A percentile compares a stretch with the other conserved stretches of the same genome.
Conservation (phyloP, 2,329 filamentous ascomycete species). For the Trichoderma asperellum region DNA sequence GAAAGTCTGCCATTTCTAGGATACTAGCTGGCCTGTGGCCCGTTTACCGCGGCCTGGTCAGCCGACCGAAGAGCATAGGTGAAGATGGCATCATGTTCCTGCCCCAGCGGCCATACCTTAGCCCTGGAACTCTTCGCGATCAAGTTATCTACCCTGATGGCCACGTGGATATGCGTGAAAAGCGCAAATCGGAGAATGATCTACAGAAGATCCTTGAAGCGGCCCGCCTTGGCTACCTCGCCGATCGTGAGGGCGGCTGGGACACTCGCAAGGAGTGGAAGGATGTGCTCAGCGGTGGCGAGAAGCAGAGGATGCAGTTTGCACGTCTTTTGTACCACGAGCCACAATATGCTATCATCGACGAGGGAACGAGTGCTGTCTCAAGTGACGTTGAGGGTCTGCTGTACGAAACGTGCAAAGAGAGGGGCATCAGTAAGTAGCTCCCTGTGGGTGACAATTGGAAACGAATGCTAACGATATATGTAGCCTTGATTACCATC, state of each 20-base stretch:
- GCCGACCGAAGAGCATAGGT: conserved; percentile 77
- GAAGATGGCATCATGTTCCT: conserved; percentile 98
- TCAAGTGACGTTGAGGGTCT: conserved; percentile 93
- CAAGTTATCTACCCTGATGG: conserved; percentile 98
- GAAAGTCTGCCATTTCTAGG: conserved; percentile 86
- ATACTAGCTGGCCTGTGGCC: conserved; percentile 94
- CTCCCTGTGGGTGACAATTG: background rate
- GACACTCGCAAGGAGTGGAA: conserved; percentile 98
- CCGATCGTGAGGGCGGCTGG: conserved; percentile 92
- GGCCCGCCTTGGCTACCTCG: conserved; percentile 84
- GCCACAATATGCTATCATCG: conserved; percentile 89
- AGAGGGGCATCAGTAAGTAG: conserved; percentile 84
- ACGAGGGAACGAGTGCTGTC: conserved; percentile 94
- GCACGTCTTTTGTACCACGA: conserved; percentile 92
- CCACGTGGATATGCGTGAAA: conserved; percentile 88
- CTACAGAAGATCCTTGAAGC: conserved; percentile 79
- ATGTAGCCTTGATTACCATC: conserved; percentile 83
- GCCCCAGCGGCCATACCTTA: conserved; percentile 90
- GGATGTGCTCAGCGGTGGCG: conserved; percentile 92
- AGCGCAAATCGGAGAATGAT: conserved; percentile 76
- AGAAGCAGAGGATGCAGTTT: conserved; percentile 95
- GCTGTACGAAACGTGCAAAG: conserved; percentile 90
- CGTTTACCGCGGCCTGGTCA: conserved; percentile 89
- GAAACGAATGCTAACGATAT: background rate
- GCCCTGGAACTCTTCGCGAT: conserved; percentile 88